phyloP scores from a whole-genome alignment of 495 filamentous ascomycete species.

The Physcia stellaris region DNA sequence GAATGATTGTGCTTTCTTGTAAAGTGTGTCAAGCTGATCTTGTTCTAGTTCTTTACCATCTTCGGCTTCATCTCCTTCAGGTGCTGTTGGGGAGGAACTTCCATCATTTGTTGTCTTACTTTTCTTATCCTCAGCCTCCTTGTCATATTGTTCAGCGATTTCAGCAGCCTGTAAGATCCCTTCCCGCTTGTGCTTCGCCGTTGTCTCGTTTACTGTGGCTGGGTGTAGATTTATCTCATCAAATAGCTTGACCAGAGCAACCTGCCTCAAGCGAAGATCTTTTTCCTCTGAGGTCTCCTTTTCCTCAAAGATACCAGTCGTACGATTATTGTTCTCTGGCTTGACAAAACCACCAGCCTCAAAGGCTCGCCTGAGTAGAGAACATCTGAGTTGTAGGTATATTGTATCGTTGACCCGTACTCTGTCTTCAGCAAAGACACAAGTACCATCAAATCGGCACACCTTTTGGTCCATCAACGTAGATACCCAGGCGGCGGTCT shows the following conservation, averaged over 20 bases:
- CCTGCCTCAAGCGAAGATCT: slow-evolving; percentile 69
- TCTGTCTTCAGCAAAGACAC: slow-evolving; percentile 79
- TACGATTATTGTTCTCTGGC: slow-evolving; percentile 50
- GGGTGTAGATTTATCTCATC: slow-evolving; percentile 77
- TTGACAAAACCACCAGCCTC: slow-evolving; percentile 41
- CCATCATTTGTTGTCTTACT: slow-evolving; percentile 32
- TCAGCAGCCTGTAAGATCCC: slow-evolving; percentile 79
- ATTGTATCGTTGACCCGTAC: slow-evolving; percentile 85
- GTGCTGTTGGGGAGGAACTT: slow-evolving; percentile 31
- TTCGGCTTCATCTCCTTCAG: slow-evolving; percentile 53
- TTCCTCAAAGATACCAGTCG: slow-evolving; percentile 59
- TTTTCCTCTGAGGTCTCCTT: slow-evolving; percentile 80
- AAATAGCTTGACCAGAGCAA: slow-evolving; percentile 77
- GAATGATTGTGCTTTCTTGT: slow-evolving; percentile 92
- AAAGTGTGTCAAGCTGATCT: slow-evolving; percentile 85
- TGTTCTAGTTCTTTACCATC: slow-evolving; percentile 86
- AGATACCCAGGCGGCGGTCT: slow-evolving; percentile 88
- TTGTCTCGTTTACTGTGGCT: slow-evolving; percentile 54
- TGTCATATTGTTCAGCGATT: slow-evolving; percentile 64
- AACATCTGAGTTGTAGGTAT: slow-evolving; percentile 75
- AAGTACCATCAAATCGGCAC: slow-evolving; percentile 74
- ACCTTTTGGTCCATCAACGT: slow-evolving; percentile 84
- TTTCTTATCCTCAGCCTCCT: slow-evolving; percentile 30
- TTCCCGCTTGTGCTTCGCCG: slow-evolving; percentile 64
- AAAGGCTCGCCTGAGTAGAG: slow-evolving; percentile 60